Evolutionary conservation across 2,329 filamentous ascomycete genomes (phyloP).

Genomic region (Neopestalotiopsis sp.): DNA sequence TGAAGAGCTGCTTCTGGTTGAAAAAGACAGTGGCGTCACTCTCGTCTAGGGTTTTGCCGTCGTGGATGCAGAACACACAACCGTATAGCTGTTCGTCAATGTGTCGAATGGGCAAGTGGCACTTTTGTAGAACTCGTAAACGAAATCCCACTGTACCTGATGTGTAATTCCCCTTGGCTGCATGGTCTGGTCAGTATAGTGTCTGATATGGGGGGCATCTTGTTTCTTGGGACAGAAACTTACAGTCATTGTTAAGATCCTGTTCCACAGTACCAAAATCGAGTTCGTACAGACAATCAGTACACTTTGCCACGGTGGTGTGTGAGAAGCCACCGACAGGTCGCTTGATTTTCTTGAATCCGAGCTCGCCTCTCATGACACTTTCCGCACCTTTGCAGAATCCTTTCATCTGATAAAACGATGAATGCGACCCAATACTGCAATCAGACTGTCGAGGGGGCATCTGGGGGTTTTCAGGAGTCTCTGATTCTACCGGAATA

Average conservation of each 20-base stretch:
- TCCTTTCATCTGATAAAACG: constrained; percentile 58
- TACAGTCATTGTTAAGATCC: constrained; percentile 56
- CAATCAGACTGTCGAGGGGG: constrained; percentile 41
- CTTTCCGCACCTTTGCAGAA: constrained; percentile 62
- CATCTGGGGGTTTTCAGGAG: constrained; percentile 25
- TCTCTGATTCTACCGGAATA: constrained; percentile 42
- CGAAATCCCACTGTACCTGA: constrained; percentile 55
- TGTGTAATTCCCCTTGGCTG: constrained; percentile 54
- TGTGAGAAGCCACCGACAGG: constrained; percentile 52
- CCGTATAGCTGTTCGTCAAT: constrained; percentile 60
- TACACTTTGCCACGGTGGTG: constrained; percentile 56
- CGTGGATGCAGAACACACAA: constrained; percentile 59
- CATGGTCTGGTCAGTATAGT: constrained; percentile 19
- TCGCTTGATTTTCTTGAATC: constrained; percentile 57
- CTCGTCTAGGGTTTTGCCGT: constrained; percentile 55
- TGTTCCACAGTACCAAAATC: constrained; percentile 58
- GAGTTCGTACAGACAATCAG: constrained; percentile 58
- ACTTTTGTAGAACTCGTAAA: constrained; percentile 61
- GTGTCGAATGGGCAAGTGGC: constrained; percentile 54
- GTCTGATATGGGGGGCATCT: background rate
- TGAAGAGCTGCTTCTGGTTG: constrained; percentile 56
- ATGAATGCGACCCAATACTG: constrained; percentile 51
- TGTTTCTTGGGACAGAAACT: constrained; percentile 22
- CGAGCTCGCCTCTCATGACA: constrained; percentile 52
- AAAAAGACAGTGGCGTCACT: constrained; percentile 65